Percentiles rank a stretch among this genome's conserved stretches.
Conservation (phyloP, 2,329 filamentous ascomycete species). For the Mycosphaerella sp. region DNA sequence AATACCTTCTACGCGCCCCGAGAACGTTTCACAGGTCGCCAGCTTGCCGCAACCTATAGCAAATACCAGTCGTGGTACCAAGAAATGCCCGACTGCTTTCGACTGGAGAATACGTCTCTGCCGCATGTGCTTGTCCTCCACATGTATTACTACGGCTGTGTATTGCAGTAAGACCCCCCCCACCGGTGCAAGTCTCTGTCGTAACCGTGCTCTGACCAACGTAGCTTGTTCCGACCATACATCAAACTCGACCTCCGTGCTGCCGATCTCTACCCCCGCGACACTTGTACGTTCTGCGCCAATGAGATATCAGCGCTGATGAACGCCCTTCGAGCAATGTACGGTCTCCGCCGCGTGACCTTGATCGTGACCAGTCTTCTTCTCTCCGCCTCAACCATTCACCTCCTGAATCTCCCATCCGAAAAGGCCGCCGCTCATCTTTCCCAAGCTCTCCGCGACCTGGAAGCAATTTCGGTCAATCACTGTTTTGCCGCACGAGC, state of each 20-base stretch:
- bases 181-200: neutral
- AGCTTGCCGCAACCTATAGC: conserved; percentile 58
- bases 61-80: conserved; percentile 68
- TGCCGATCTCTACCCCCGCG: conserved; percentile 56
- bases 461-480: conserved; percentile 40
- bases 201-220: conserved; percentile 52
- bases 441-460: conserved; percentile 38
- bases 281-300: conserved; percentile 54
- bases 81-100: conserved; percentile 56
- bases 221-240: conserved; percentile 64
- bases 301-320: conserved; percentile 41
- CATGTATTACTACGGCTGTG: conserved; percentile 34
- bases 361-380: conserved; percentile 38
- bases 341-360: conserved; percentile 38
- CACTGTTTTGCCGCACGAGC: conserved; percentile 40
- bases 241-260: conserved; percentile 56
- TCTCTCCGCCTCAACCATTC: conserved; percentile 40
- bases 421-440: conserved; percentile 35
- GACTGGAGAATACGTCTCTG: conserved; percentile 62
- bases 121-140: conserved; percentile 63
- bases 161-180: conserved; percentile 52
- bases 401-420: conserved; percentile 41
- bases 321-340: conserved; percentile 40
- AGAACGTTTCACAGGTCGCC: conserved; percentile 56
- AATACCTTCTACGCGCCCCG: conserved; percentile 67